Conservation (phyloP, 2,329 filamentous ascomycete genomes). For the Aspergillus floridensis region DNA sequence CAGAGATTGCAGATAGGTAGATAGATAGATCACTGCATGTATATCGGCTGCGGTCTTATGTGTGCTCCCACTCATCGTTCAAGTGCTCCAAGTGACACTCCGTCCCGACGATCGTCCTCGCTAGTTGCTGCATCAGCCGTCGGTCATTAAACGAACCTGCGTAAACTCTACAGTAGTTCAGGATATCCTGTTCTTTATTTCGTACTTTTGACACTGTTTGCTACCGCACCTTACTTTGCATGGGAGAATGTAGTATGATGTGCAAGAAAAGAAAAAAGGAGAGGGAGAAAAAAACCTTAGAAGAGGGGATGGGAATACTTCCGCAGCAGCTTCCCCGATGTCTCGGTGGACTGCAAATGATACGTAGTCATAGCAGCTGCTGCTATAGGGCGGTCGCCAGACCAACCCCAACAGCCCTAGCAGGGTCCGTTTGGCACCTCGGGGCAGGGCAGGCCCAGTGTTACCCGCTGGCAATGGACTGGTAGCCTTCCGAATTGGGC, state of each 20-base stretch:
- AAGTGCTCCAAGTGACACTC: background rate
- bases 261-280: background rate
- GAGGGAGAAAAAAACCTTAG: too few species aligned
- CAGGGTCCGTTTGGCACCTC: background rate
- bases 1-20: too few species aligned
- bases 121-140: conserved; percentile 4
- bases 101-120: conserved; percentile 4
- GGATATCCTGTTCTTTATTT: background rate
- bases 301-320: background rate
- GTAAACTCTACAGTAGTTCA: conserved; percentile 8
- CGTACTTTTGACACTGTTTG: background rate
- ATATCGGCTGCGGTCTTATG: background rate
- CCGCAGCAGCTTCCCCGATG: background rate
- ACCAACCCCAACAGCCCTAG: background rate
- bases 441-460: background rate
- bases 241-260: background rate
- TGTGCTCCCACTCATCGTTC: too few species aligned
- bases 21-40: too few species aligned
- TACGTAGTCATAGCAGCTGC: background rate
- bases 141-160: background rate
- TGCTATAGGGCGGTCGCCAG: background rate
- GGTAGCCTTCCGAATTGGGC: background rate
- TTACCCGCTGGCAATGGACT: background rate
- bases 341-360: background rate
- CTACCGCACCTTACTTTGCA: background rate